Evolutionary conservation across 345 rosid species (phyloP).

Genomic region (Eucalyptus polybractea): DNA sequence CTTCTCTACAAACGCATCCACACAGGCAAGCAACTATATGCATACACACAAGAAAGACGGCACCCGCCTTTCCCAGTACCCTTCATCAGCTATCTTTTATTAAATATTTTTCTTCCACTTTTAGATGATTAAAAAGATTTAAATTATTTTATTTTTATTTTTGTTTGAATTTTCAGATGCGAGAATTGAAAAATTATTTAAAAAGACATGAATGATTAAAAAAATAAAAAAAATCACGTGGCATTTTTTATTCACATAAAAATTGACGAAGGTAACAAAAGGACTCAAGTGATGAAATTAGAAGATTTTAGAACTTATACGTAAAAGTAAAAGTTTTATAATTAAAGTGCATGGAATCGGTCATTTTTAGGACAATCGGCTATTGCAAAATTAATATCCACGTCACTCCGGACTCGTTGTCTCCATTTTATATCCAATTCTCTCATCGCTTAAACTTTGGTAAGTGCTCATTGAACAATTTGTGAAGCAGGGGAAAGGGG

Average conservation of each 20-base stretch:
- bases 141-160: no score
- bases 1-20: neutral
- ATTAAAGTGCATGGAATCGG: neutral
- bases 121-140: neutral
- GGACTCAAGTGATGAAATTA: no score
- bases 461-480: neutral
- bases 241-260: neutral
- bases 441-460: neutral
- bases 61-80: neutral
- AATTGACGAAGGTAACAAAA: rapidly evolving
- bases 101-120: neutral
- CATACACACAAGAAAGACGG: no score
- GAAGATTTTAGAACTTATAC: neutral
- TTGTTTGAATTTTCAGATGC: neutral
- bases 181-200: neutral
- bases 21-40: rapidly evolving
- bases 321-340: no score
- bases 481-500: neutral
- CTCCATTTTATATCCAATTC: neutral
- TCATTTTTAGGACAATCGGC: neutral
- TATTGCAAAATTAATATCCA: neutral
- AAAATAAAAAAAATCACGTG: neutral
- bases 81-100: neutral
- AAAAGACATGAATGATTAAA: neutral
- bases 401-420: rapidly evolving